Percentiles rank a stretch among this genome's conserved stretches.
These are phyloP conservation scores for Fomitopsis serialis DNA, from an alignment of 768 basidiomycete genomes.

Conservation along the genomic window DNA sequence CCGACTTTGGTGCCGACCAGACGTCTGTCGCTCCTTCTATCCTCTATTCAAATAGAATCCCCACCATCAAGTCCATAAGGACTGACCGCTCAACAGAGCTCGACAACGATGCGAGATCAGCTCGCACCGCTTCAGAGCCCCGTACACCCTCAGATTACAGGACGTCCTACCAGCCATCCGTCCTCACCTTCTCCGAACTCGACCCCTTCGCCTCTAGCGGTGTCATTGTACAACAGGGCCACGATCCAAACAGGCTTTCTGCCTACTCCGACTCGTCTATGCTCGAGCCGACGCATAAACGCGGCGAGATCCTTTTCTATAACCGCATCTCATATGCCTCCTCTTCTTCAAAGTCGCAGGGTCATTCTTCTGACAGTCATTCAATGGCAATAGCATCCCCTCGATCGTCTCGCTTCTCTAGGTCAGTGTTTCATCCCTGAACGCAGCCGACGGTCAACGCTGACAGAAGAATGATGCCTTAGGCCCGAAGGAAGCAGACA, in stretches of 20 bases:
- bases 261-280: slow-evolving; percentile 48
- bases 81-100: slow-evolving; percentile 53
- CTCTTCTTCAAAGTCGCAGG: slow-evolving; percentile 50
- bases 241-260: slow-evolving; percentile 45
- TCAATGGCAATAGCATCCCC: background rate
- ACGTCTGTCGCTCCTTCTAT: slow-evolving; percentile 10
- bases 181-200: slow-evolving; percentile 56
- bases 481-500: slow-evolving; percentile 1
- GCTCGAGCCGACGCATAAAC: slow-evolving; percentile 38
- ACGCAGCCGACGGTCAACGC: background rate
- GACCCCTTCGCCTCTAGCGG: slow-evolving; percentile 60
- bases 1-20: slow-evolving; percentile 6
- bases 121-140: slow-evolving; percentile 34
- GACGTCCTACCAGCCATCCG: slow-evolving; percentile 39
- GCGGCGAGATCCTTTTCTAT: slow-evolving; percentile 27
- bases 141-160: slow-evolving; percentile 46
- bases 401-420: background rate
- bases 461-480: background rate
- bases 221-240: slow-evolving; percentile 33
- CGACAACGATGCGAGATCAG: slow-evolving; percentile 24
- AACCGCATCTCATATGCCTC: slow-evolving; percentile 53
- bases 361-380: slow-evolving; percentile 14
- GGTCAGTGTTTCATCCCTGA: background rate
- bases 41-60: slow-evolving; percentile 30
- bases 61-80: slow-evolving; percentile 50